Percentiles rank a stretch among this genome's conserved stretches.
phyloP scores from a whole-genome alignment of 139 green algal species.

The Chlorella sp. region DNA sequence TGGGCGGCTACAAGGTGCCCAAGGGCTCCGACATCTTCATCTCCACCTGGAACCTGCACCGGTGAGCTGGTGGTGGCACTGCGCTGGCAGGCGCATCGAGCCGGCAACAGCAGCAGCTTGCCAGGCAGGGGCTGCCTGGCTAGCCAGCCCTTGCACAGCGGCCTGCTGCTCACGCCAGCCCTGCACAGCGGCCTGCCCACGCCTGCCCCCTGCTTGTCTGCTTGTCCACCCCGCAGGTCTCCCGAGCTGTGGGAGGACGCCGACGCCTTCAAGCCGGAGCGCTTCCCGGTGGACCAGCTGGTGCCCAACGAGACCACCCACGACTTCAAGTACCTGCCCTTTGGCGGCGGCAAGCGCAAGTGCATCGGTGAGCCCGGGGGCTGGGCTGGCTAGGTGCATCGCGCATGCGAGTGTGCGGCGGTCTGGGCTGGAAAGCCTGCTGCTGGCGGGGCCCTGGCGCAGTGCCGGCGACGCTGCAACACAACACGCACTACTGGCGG shows the following conservation, averaged over 20 bases:
- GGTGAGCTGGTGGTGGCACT: conserved; percentile 23
- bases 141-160: too few relatives aligned
- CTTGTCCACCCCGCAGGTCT: conserved; percentile 20
- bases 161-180: neutral
- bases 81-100: too few relatives aligned
- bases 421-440: neutral
- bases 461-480: too few relatives aligned
- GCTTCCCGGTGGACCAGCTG: conserved; percentile 73
- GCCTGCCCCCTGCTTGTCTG: neutral
- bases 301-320: conserved; percentile 80
- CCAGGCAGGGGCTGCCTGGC: too few relatives aligned
- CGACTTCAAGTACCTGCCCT: conserved; percentile 86
- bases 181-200: neutral
- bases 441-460: too few relatives aligned
- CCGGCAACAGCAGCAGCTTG: too few relatives aligned
- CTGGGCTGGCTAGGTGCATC: too few relatives aligned
- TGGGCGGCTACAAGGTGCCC: conserved; percentile 55
- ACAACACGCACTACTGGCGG: too few relatives aligned
- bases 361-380: conserved; percentile 67
- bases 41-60: conserved; percentile 90
- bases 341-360: conserved; percentile 84
- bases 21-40: conserved; percentile 90
- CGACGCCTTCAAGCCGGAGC: conserved; percentile 78
- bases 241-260: conserved; percentile 74
- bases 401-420: too few relatives aligned